Evolutionary conservation across 495 filamentous ascomycete species (phyloP), one percentile per base, ranked within the genome.

Genomic region (Penicillium daleae): DNA sequence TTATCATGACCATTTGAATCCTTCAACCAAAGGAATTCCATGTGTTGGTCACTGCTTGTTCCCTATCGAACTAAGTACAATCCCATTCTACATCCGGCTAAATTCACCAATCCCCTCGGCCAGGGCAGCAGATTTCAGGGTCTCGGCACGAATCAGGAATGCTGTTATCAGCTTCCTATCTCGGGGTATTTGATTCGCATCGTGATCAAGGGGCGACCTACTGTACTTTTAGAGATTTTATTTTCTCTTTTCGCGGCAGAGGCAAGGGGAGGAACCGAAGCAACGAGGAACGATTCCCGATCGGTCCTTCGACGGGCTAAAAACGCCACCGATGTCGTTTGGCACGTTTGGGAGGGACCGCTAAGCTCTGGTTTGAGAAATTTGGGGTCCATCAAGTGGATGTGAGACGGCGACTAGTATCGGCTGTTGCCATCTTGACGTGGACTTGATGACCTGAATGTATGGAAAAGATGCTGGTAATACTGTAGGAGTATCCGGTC

Each of bases 281-380:
- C 58, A 57, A 56, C 59, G 52, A 56, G 51, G 60, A 66, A 55
- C 55, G 57, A 61, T 51, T 61, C 57, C 35, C 46, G 62, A 68
- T 65, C 51, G 53, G 35, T 54, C 15, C 51, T 31, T 62, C 51
- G 50, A 31, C 24, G 33, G 56, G 49, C 69, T 70, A 70, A 64
- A 65, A 64, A 66, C 69, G 69, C 69, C 69, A 71, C 69, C 67
- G 69, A 71, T 71, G 67, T 67, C 65, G 62, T 44, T 50, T 44
- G 53, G 60, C 64, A 67, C 60, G 67, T 63, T 67, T 61, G 53
- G n/a, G 42, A 24, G n/a, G 42, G 9, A 56, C 13, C 32, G 32
- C 37, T 40, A 44, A 32, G 52, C 46, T 50, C 46, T 50, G 58
- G 48, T 65, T 19, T 24, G 29, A 22, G 7, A 7, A 54, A 64